Conservation (phyloP, 345 rosid genomes). For the Citrus unshiu region DNA sequence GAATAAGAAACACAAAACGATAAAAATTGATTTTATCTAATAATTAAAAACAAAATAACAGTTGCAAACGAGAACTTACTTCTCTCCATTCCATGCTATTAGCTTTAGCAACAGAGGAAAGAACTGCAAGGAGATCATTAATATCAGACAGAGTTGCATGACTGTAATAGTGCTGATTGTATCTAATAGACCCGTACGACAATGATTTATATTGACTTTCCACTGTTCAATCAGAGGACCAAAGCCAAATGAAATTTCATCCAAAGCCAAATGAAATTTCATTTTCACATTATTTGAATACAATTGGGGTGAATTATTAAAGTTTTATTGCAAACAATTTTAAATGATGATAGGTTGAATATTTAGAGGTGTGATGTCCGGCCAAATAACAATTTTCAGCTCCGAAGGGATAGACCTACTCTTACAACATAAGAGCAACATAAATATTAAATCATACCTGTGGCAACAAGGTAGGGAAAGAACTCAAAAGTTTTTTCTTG, state of each 20-base stretch:
- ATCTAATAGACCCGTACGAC: neutral
- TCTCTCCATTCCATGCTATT: conserved; percentile 93
- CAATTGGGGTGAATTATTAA: neutral
- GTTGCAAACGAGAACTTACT: conserved; percentile 41
- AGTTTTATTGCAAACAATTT: neutral
- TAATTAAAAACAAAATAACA: no score
- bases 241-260: neutral
- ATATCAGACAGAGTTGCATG: conserved; percentile 1
- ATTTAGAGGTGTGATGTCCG: neutral
- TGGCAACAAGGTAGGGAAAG: conserved; percentile 76
- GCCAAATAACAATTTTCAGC: neutral
- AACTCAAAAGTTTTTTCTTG: conserved; percentile 56
- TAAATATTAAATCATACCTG: conserved; percentile 47
- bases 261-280: neutral
- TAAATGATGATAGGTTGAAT: neutral
- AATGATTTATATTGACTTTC: neutral
- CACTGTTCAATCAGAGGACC: neutral
- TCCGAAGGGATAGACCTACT: neutral
- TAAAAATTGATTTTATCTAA: neutral
- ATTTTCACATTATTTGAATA: neutral
- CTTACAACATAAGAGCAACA: neutral
- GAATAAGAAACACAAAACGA: neutral
- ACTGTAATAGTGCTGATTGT: neutral
- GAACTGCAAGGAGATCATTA: conserved; percentile 51
- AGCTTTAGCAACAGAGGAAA: conserved; percentile 92